phyloP scores from a whole-genome alignment of 345 rosid genomes.

The Bruguiera parviflora region DNA sequence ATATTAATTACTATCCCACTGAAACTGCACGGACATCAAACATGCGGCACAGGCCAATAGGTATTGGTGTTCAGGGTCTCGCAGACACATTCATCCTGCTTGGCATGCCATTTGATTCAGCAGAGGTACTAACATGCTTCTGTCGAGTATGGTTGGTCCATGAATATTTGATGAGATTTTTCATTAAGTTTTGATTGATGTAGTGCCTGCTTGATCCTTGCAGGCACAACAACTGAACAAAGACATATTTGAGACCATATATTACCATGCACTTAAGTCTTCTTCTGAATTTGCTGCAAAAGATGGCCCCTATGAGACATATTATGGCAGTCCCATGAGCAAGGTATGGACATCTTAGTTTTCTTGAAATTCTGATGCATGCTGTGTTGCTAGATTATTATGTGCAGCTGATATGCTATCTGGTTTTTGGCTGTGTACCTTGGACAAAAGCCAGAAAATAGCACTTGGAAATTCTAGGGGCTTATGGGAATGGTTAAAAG shows the following conservation, averaged over 20 bases:
- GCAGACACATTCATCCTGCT: constrained; percentile 88
- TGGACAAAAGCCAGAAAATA: neutral
- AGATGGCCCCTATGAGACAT: constrained; percentile 77
- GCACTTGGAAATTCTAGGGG: neutral
- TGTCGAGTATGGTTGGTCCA: neutral
- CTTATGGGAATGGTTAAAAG: neutral
- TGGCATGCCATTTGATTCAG: constrained; percentile 86
- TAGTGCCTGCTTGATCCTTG: constrained; percentile 3
- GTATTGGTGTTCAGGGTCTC: constrained; percentile 93
- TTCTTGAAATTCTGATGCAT: neutral
- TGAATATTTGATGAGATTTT: neutral
- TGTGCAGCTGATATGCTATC: neutral
- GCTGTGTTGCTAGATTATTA: neutral
- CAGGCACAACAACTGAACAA: constrained; percentile 83
- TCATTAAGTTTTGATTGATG: neutral
- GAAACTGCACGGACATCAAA: constrained; percentile 79
- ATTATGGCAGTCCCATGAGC: constrained; percentile 78
- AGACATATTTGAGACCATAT: constrained; percentile 88
- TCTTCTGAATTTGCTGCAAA: constrained; percentile 62
- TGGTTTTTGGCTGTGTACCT: neutral
- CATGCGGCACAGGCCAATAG: constrained; percentile 79
- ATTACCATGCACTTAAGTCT: constrained; percentile 71
- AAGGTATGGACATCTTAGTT: constrained; percentile 42
- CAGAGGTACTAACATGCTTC: constrained; percentile 43
- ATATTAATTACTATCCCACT: constrained; percentile 82